These are phyloP conservation scores for Monilinia aucupariae DNA, from an alignment of 2,329 filamentous ascomycete species.

Conservation along the genomic window DNA sequence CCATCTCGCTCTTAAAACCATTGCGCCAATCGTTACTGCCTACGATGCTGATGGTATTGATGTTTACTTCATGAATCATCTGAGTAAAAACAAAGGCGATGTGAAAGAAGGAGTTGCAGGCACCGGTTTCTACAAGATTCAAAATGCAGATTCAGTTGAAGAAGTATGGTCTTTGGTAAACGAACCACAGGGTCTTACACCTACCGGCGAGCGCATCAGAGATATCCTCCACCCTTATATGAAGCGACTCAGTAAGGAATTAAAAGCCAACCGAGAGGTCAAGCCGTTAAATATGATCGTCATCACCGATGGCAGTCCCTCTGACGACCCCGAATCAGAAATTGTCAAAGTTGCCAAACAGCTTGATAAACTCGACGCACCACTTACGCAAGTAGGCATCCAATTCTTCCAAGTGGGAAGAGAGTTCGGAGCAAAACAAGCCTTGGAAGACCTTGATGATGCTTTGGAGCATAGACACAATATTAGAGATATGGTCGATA, in stretches of 20 bases:
- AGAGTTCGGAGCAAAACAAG: constrained; percentile 57
- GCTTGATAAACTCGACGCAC: constrained; percentile 64
- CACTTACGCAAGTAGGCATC: constrained; percentile 78
- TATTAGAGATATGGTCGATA: constrained; percentile 86
- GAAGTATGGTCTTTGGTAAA: constrained; percentile 63
- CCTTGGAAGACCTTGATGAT: constrained; percentile 72
- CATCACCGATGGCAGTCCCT: constrained; percentile 81
- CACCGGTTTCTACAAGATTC: constrained; percentile 61
- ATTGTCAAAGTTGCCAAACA: constrained; percentile 63
- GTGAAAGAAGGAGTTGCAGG: constrained; percentile 37
- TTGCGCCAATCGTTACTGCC: constrained; percentile 74
- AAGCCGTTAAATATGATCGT: constrained; percentile 89
- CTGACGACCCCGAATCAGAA: constrained; percentile 69
- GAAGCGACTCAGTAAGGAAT: constrained; percentile 43
- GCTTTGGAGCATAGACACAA: constrained; percentile 51
- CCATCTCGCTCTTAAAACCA: constrained; percentile 59
- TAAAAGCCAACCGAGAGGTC: constrained; percentile 39
- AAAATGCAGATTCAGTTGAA: constrained; percentile 50
- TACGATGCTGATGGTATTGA: constrained; percentile 84
- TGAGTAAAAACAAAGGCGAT: constrained; percentile 37
- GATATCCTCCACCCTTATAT: constrained; percentile 72
- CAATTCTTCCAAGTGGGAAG: constrained; percentile 94
- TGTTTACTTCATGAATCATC: constrained; percentile 81
- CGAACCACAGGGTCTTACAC: constrained; percentile 62
- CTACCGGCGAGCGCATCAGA: constrained; percentile 66